Conservation (phyloP, 2,329 filamentous ascomycete species). For the Ceratocystis colombiana region DNA sequence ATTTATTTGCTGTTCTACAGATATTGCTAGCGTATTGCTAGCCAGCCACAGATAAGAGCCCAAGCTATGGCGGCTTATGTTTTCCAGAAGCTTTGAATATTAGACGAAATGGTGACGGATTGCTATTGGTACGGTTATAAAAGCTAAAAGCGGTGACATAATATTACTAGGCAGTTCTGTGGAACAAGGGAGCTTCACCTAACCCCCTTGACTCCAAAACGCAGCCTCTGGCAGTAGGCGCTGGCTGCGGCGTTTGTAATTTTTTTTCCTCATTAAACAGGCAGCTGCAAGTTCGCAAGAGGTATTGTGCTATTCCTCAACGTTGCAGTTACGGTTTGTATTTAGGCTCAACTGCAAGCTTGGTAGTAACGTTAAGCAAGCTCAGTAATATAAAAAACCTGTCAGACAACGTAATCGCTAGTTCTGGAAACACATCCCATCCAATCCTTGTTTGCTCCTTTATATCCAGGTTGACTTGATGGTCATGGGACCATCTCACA, state of each 20-base stretch:
- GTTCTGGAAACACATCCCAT: background rate
- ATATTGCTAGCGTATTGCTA: no score
- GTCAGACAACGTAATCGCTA: background rate
- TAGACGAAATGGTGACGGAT: background rate
- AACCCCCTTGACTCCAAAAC: background rate
- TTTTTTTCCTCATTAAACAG: background rate
- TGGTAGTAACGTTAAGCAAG: background rate
- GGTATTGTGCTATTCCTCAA: no score
- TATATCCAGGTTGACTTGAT: background rate
- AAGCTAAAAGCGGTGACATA: background rate
- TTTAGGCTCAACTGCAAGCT: background rate
- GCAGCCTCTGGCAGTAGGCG: background rate
- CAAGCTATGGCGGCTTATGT: background rate
- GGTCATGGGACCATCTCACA: constrained; percentile 16
- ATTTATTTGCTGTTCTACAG: no score
- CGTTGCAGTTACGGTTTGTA: background rate
- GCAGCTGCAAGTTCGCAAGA: background rate
- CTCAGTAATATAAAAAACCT: background rate
- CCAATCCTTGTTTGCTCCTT: background rate
- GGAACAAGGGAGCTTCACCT: background rate
- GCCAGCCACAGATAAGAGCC: no score
- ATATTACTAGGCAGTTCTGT: background rate
- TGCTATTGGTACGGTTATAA: constrained; percentile 7
- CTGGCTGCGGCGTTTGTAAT: background rate
- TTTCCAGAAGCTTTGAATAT: background rate